Evolutionary conservation across 495 filamentous ascomycete genomes (phyloP).

Genomic region (Saxophila tyrrhenica): DNA sequence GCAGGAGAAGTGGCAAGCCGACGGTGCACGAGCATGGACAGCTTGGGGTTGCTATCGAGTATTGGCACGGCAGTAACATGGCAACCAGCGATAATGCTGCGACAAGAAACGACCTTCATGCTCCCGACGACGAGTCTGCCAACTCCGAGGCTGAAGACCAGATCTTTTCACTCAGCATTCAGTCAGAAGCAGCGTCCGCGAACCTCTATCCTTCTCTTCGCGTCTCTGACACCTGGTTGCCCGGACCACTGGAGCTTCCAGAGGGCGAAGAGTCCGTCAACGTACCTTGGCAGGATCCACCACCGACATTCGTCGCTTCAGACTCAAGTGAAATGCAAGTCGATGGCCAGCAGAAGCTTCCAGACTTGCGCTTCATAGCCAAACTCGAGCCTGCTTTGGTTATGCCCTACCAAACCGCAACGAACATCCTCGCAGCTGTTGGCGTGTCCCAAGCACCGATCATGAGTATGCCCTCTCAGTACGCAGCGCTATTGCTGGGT

Average conservation of each 20-base stretch:
- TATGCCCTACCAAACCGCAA: conserved; percentile 54
- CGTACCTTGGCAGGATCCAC: conserved; percentile 57
- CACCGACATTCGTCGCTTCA: conserved; percentile 32
- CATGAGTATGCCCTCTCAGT: conserved; percentile 5
- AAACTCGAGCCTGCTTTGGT: conserved; percentile 74
- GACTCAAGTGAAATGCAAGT: conserved; percentile 30
- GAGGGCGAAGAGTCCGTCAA: conserved; percentile 25
- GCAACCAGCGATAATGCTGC: neutral
- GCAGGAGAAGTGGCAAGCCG: conserved; percentile 62
- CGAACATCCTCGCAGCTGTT: conserved; percentile 56
- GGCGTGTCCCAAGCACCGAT: conserved; percentile 37
- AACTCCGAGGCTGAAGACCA: conserved; percentile 23
- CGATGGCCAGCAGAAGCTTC: conserved; percentile 43
- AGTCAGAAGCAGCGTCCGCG: conserved; percentile 45
- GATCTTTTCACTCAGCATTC: conserved; percentile 53
- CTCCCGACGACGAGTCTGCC: neutral
- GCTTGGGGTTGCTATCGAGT: conserved; percentile 70
- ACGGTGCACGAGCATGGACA: conserved; percentile 61
- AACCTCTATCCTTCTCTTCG: conserved; percentile 47
- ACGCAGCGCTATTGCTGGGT: conserved; percentile 5
- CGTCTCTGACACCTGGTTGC: conserved; percentile 58
- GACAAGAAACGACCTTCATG: neutral
- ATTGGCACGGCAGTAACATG: conserved; percentile 46
- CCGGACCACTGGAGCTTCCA: conserved; percentile 37
- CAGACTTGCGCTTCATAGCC: conserved; percentile 71